phyloP scores from a whole-genome alignment of 768 basidiomycete genomes.

The Naganishia vishniacii region DNA sequence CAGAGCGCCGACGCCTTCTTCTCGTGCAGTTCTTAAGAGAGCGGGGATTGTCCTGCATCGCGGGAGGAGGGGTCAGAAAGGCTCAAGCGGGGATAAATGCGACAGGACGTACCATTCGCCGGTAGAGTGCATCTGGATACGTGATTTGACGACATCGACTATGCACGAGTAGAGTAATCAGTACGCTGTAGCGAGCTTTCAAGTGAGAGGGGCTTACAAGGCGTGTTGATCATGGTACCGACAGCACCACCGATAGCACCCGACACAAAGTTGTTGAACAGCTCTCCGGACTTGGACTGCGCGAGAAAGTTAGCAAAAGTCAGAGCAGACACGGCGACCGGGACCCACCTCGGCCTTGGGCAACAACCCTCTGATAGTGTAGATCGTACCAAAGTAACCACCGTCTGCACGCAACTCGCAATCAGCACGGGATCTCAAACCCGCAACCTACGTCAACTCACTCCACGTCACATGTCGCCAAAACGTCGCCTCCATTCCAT shows the following conservation, averaged over 20 bases:
- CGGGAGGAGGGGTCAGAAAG: not conserved
- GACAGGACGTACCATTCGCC: constrained; percentile 35
- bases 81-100: not conserved
- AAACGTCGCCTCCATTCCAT: constrained; percentile 95
- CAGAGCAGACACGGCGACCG: not conserved
- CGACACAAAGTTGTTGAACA: constrained; percentile 88
- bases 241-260: constrained; percentile 72
- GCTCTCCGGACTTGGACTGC: constrained; percentile 62
- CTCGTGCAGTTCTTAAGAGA: constrained; percentile 64
- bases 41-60: constrained; percentile 94
- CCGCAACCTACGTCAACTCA: not conserved
- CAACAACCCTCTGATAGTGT: constrained; percentile 69
- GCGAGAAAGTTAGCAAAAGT: not conserved
- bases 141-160: constrained; percentile 86
- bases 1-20: constrained; percentile 77
- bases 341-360: constrained; percentile 73
- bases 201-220: constrained; percentile 52
- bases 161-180: constrained; percentile 7
- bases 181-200: constrained; percentile 16
- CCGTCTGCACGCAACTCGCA: constrained; percentile 54
- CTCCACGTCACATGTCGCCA: constrained; percentile 88
- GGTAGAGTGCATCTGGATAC: constrained; percentile 63
- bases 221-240: constrained; percentile 87
- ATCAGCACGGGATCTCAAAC: constrained; percentile 2
- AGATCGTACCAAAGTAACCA: constrained; percentile 84